phyloP scores from a whole-genome alignment of 1,139 yeast species.

The Waltiozyma sp. region DNA sequence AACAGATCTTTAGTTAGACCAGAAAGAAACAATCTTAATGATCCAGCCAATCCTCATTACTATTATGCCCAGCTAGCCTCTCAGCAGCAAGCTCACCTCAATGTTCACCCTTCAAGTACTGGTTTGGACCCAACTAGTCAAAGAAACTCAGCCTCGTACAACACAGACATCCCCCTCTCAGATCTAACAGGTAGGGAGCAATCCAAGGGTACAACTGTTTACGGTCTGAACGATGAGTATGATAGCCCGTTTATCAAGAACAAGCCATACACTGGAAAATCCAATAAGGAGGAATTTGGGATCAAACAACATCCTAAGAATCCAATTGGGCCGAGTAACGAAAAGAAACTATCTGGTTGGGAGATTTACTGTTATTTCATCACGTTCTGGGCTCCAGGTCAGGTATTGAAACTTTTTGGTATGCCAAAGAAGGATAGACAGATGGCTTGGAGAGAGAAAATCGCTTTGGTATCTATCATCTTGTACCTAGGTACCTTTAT shows the following conservation, averaged over 20 bases:
- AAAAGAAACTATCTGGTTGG: slow-evolving; percentile 52
- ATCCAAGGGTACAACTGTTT: slow-evolving; percentile 38
- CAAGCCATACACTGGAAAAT: background rate
- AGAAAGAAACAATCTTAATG: slow-evolving; percentile 59
- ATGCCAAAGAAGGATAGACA: slow-evolving; percentile 72
- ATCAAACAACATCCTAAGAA: background rate
- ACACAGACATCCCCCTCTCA: slow-evolving; percentile 12
- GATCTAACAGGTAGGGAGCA: slow-evolving; percentile 14
- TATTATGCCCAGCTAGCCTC: slow-evolving; percentile 77
- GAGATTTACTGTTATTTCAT: slow-evolving; percentile 64
- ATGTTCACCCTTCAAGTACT: slow-evolving; percentile 60
- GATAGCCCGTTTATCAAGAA: slow-evolving; percentile 13
- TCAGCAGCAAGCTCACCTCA: slow-evolving; percentile 51
- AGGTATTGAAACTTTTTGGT: slow-evolving; percentile 62
- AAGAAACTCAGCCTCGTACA: slow-evolving; percentile 1
- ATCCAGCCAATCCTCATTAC: slow-evolving; percentile 60
- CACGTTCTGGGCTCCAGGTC: slow-evolving; percentile 89
- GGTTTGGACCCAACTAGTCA: slow-evolving; percentile 51
- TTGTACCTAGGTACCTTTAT: slow-evolving; percentile 65
- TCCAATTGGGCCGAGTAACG: slow-evolving; percentile 7
- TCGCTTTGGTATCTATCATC: slow-evolving; percentile 72
- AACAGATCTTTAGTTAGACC: slow-evolving; percentile 70
- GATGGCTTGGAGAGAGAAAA: slow-evolving; percentile 95
- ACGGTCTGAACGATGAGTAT: slow-evolving; percentile 52
- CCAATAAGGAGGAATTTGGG: background rate